Conservation (phyloP, 768 basidiomycete species). For the Mycena haematopus region DNA sequence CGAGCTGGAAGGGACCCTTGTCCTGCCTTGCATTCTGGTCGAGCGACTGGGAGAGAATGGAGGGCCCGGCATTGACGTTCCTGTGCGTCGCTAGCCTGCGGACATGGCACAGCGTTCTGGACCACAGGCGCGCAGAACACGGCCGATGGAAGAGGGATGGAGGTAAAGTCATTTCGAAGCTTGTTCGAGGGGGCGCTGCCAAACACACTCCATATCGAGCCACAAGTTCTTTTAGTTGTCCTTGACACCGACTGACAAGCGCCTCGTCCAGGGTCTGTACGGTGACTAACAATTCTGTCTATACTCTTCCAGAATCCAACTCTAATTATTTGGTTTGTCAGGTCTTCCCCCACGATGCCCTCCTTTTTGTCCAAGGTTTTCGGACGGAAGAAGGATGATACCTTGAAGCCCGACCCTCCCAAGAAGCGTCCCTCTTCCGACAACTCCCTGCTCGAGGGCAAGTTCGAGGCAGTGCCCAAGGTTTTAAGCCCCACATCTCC, state of each 20-base stretch:
- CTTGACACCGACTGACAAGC: conserved; percentile 7
- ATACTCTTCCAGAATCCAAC: conserved; percentile 20
- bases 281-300: conserved; percentile 14
- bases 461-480: conserved; percentile 74
- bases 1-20: conserved; percentile 83
- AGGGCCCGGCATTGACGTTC: conserved; percentile 47
- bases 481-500: conserved; percentile 47
- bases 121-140: conserved; percentile 14
- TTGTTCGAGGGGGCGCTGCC: too few species aligned
- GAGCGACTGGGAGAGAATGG: conserved; percentile 67
- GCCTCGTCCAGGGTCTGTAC: too few species aligned
- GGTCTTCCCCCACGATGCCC: conserved; percentile 22
- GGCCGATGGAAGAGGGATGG: conserved; percentile 1
- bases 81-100: conserved; percentile 55
- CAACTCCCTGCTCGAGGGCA: conserved; percentile 68
- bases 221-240: conserved; percentile 7
- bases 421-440: conserved; percentile 43
- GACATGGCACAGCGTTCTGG: conserved; percentile 18
- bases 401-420: conserved; percentile 40
- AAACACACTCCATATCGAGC: neutral
- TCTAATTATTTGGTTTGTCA: conserved; percentile 1
- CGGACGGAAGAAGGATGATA: conserved; percentile 27
- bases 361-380: conserved; percentile 28
- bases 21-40: conserved; percentile 58
- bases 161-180: conserved; percentile 1